Conservation (phyloP, 148 eudicot species). For the Suaeda aralocaspica region DNA sequence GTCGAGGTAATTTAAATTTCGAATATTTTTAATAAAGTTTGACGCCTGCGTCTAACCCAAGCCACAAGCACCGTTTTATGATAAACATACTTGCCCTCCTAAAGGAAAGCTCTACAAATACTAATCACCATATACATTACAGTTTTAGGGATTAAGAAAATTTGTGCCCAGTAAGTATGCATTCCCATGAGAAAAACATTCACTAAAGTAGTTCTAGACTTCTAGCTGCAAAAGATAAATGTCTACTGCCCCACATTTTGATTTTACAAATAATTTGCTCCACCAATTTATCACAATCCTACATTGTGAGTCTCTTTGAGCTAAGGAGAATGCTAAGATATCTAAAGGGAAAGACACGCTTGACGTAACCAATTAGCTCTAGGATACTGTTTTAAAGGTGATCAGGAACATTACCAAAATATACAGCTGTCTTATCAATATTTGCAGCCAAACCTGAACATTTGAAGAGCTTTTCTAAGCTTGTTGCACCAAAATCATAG, state of each 20-base stretch:
- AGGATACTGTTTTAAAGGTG: neutral
- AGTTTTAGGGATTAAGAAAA: neutral
- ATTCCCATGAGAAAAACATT: no score
- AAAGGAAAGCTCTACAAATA: neutral
- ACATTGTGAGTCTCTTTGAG: no score
- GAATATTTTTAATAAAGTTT: no score
- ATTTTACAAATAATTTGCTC: neutral
- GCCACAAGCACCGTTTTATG: no score
- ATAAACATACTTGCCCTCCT: no score
- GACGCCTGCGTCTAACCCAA: no score
- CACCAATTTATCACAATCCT: neutral
- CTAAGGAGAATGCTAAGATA: neutral
- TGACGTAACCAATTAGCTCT: neutral
- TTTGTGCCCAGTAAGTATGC: neutral
- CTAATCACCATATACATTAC: neutral
- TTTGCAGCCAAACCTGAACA: neutral
- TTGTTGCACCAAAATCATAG: neutral
- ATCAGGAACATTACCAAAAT: neutral
- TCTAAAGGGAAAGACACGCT: neutral
- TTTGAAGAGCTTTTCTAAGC: neutral
- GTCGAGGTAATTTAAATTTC: no score
- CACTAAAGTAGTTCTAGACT: no score
- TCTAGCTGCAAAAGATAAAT: neutral
- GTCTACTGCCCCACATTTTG: neutral
- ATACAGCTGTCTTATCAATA: neutral